Conservation (phyloP, 1,284 basidiomycete species). For the Cutaneotrichosporon sp. region DNA sequence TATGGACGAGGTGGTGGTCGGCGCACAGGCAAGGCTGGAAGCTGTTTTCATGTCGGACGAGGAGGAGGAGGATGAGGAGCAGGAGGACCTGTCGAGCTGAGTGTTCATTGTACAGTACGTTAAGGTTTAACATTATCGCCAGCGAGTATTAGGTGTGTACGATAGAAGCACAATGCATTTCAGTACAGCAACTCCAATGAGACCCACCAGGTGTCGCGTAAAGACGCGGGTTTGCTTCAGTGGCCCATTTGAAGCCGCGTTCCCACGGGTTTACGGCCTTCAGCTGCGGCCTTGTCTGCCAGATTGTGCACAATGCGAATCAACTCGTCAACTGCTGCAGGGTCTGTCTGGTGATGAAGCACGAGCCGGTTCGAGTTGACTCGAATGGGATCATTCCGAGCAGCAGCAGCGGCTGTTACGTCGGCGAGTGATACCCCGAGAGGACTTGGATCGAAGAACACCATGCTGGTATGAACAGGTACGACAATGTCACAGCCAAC, state of each 20-base stretch:
- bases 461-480: constrained; percentile 84
- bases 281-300: neutral
- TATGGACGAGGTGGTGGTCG: neutral
- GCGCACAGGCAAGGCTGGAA: neutral
- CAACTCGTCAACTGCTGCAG: constrained; percentile 57
- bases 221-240: too few species aligned
- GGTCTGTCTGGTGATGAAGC: constrained; percentile 78
- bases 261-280: neutral
- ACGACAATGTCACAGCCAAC: constrained; percentile 70
- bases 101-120: too few species aligned
- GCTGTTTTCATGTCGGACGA: neutral
- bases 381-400: constrained; percentile 63
- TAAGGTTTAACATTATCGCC: too few species aligned
- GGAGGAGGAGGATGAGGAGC: too few species aligned
- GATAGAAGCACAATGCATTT: too few species aligned
- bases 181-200: too few species aligned
- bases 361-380: constrained; percentile 62
- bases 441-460: constrained; percentile 44
- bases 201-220: too few species aligned
- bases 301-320: constrained; percentile 13
- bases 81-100: too few species aligned
- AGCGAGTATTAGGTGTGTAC: too few species aligned
- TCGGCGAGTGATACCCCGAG: constrained; percentile 63
- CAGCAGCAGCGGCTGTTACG: constrained; percentile 58
- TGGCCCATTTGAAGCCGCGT: neutral